These are phyloP conservation scores for Arctium minus DNA, from an alignment of 129 eudicot genomes.

Conservation along the genomic window DNA sequence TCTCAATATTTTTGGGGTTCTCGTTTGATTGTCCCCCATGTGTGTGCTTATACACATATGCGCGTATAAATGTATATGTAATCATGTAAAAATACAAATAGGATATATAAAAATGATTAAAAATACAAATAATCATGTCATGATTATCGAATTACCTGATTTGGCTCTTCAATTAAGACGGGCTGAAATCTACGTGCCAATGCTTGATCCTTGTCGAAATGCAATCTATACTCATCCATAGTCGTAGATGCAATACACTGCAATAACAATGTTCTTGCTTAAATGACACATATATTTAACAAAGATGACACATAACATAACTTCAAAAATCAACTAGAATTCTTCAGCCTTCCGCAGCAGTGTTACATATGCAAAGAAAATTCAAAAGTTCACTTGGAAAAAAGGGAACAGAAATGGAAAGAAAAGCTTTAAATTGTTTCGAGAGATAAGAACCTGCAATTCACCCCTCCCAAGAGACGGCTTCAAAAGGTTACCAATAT, in stretches of 20 bases:
- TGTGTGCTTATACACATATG: no score
- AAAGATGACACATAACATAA: background rate
- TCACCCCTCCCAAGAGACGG: constrained; percentile 91
- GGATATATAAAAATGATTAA: no score
- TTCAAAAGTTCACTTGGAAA: background rate
- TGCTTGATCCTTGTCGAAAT: constrained; percentile 89
- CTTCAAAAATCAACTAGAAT: background rate
- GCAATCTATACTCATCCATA: constrained; percentile 79
- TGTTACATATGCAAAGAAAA: background rate
- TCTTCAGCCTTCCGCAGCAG: background rate
- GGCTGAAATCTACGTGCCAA: constrained; percentile 93
- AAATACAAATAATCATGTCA: no score
- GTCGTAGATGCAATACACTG: constrained; percentile 97
- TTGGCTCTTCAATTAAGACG: constrained; percentile 79
- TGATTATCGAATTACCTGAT: constrained; percentile 44
- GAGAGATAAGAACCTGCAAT: constrained; percentile 62
- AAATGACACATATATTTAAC: background rate
- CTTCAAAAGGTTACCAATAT: constrained; percentile 79
- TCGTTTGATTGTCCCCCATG: no score
- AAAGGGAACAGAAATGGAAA: background rate
- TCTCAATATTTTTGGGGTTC: no score
- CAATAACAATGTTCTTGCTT: background rate
- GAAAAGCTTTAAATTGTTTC: background rate
- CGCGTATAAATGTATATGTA: no score
- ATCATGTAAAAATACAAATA: no score